phyloP scores from a whole-genome alignment of 345 rosid genomes.

The Ailanthus altissimus region DNA sequence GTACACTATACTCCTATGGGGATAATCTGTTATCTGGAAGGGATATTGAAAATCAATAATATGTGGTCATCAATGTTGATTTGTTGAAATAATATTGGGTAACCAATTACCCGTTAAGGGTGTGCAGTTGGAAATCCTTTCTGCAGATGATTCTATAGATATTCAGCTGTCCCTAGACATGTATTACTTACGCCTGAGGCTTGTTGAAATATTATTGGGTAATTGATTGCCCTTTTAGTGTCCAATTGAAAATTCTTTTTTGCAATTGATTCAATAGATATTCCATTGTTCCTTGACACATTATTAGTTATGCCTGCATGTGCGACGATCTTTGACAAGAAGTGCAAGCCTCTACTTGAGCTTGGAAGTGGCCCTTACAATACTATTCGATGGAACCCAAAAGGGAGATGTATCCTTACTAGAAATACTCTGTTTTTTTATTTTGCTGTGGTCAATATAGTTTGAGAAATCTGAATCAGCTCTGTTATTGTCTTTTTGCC shows the following conservation, averaged over 20 bases:
- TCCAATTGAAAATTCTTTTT: slow-evolving; percentile 2
- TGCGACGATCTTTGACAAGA: slow-evolving; percentile 84
- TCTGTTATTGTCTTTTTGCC: not conserved
- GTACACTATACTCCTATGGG: not conserved
- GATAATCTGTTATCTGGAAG: slow-evolving; percentile 7
- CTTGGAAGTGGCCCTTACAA: slow-evolving; percentile 91
- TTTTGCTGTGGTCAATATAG: not conserved
- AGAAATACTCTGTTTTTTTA: not conserved
- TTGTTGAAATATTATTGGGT: not conserved
- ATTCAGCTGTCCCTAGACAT: too few relatives aligned
- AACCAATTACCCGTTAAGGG: too few relatives aligned
- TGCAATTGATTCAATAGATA: not conserved
- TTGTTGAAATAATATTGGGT: not conserved
- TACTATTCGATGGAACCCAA: slow-evolving; percentile 90
- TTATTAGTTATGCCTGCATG: slow-evolving; percentile 85
- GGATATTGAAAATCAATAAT: not conserved
- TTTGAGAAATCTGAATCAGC: slow-evolving; percentile 12
- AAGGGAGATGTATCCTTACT: slow-evolving; percentile 78
- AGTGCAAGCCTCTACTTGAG: slow-evolving; percentile 80
- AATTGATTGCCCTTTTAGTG: not conserved
- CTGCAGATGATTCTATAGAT: too few relatives aligned
- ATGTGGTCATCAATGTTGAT: not conserved
- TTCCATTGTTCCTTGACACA: slow-evolving; percentile 53
- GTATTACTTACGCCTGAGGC: not conserved
- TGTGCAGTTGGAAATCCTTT: too few relatives aligned